Evolutionary conservation across 345 rosid genomes (phyloP).

Genomic region (rapeseed (Brassica napus)): DNA sequence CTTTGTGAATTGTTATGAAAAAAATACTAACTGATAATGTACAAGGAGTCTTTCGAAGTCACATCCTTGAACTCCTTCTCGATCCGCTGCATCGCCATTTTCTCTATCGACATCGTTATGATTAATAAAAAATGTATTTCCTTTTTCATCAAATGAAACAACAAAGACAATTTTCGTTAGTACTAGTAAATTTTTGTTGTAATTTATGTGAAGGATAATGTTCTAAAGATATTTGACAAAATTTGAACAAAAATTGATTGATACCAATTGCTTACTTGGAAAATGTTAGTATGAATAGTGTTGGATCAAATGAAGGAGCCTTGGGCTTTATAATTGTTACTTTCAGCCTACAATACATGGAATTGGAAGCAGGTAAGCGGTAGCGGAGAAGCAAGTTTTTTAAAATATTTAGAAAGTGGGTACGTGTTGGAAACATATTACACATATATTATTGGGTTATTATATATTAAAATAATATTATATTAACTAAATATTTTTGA

Average conservation of each 20-base stretch:
- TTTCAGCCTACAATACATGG: neutral
- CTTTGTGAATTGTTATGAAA: neutral
- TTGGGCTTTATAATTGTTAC: neutral
- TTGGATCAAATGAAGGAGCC: conserved; percentile 1
- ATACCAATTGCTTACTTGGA: neutral
- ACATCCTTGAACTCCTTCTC: neutral
- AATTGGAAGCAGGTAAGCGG: too few species aligned
- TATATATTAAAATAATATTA: too few species aligned
- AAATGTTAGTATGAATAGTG: conserved; percentile 13
- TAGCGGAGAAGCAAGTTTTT: too few species aligned
- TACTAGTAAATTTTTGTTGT: neutral
- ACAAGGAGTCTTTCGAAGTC: neutral
- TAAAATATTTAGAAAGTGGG: too few species aligned
- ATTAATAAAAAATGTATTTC: neutral
- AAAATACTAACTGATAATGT: conserved; percentile 5
- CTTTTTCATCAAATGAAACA: neutral
- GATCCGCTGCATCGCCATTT: neutral
- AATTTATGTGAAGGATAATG: neutral
- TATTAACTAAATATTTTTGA: too few species aligned
- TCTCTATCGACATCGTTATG: neutral
- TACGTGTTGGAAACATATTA: too few species aligned
- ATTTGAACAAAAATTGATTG: neutral
- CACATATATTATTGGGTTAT: too few species aligned
- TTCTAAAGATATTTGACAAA: neutral
- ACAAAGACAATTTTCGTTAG: neutral